Base-by-base conservation (phyloP, 257 asterid species). In the Jacaranda copaia region DNA sequence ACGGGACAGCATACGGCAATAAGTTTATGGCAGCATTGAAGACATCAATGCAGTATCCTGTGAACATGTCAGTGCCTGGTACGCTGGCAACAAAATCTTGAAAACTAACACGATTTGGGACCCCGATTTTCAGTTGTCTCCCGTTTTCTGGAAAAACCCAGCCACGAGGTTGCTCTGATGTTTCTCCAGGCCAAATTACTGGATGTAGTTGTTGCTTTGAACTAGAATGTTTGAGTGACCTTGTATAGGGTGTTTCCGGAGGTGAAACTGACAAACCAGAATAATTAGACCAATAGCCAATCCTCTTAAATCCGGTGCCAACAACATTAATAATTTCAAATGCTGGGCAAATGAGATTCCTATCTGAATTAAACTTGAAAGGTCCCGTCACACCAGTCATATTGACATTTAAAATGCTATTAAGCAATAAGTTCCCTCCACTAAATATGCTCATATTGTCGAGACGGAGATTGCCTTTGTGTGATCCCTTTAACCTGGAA, bases 161-260 rank as follows among this genome's bases (percentile, higher is more conserved):
- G 6, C 96, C 94, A 12, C 92, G 84, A 15, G 96, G 96, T 59
- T 70, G 86, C 16, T 51, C 35, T 12, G 77, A 67, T 16, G 84
- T 74, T 73, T 80, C 82, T 38, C 96, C 96, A 0, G 96, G 96
- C 96, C 96, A 89, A 16, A 88, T 74, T 6, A 80, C 85, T 49
- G 55, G 49, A 35, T 69, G 39, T 10, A 90, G 74, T 6, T 57
- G 74, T 67, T 79, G 84, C 68, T 57, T 83, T n/a, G 87, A 76
- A 60, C 77, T 82, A 19, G 96, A 83, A 32, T 51, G 79, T 71
- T 88, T 85, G 18, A 81, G 55, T 20, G 76, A 79, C 52, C 58
- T 85, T 5, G 57, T 15, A 48, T 86, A 83, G 11, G 83, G 83
- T 11, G 73, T 53, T 72, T 89, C 92, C 0, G 94, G 91, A 74